Base-by-base conservation (phyloP, 345 rosid genomes). In the Camelina laxa region DNA sequence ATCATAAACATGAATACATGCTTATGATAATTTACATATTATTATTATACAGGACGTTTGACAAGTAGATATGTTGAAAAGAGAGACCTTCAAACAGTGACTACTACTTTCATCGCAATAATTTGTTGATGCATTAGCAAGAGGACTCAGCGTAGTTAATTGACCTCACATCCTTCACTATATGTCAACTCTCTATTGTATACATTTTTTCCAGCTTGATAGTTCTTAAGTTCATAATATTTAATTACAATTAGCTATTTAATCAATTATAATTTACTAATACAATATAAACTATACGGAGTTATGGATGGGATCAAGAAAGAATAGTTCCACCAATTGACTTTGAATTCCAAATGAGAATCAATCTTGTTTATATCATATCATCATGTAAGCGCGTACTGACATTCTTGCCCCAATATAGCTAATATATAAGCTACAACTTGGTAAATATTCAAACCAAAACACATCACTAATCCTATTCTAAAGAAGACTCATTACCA, bases 391-490 rank as follows among this genome's bases (percentile, higher is more conserved):
- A 48, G 27, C 75, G 59, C 67, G 66, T 59, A 38, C 1, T 71
- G 58, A 35, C 45, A 62, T 72, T 72, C 2, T 63, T 42, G 33
- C 63, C 17, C 13, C n/a, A 72, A n/a, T 36, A 48, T 49, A 60
- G 49, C 9, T 19, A 10, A 19, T 48, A 24, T 39, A 55, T 57
- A 67, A 49, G 17, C 55, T 60, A 50, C 65, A 61, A 75, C 65
- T 75, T 75, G 75, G 22, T 61, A 4, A 50, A 61, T 68, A 75
- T 31, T 51, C 74, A 75, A 75, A 75, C 35, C 39, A 68, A 75
- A 75, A 60, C 16, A 13, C 44, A 50, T 50, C 62, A 22, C 66
- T 31, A 16, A 11, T 74, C 42, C 50, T 33, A 65, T 1, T 50
- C 59, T 47, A 38, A 47, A 65, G 41, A 65, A 65, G 50, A 65